Conservation (phyloP, 805 yeast species). For the Metschnikowia henanensis region DNA sequence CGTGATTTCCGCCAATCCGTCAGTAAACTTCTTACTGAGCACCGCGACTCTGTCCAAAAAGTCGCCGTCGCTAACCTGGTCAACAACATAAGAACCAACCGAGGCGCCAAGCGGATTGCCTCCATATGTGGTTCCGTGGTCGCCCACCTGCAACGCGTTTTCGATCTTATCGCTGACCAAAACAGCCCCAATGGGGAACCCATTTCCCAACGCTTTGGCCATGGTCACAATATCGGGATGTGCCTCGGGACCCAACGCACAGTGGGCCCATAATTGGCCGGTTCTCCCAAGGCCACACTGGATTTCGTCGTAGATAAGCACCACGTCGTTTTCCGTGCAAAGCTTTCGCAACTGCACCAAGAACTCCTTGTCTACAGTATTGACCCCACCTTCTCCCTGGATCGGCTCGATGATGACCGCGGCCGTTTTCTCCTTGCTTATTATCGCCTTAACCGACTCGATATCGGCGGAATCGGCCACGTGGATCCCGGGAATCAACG, state of each 20-base stretch:
- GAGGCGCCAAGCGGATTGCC: conserved; percentile 94
- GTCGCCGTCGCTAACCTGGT: conserved; percentile 56
- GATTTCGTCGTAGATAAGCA: conserved; percentile 90
- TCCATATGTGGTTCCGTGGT: conserved; percentile 97
- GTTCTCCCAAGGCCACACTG: conserved; percentile 96
- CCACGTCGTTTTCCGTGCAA: conserved; percentile 67
- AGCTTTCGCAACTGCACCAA: conserved; percentile 62
- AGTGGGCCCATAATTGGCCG: conserved; percentile 93
- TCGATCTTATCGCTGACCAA: conserved; percentile 83
- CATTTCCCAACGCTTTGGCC: conserved; percentile 97
- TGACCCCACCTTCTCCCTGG: conserved; percentile 97
- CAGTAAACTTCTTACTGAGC: conserved; percentile 57
- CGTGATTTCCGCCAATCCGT: conserved; percentile 50
- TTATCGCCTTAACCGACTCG: conserved; percentile 53
- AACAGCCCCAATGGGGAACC: conserved; percentile 95
- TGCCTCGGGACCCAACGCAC: conserved; percentile 68
- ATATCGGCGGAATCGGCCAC: conserved; percentile 65
- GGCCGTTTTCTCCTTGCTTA: conserved; percentile 64
- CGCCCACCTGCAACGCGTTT: conserved; percentile 75
- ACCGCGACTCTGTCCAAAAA: conserved; percentile 61
- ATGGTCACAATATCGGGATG: conserved; percentile 93
- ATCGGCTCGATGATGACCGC: conserved; percentile 96
- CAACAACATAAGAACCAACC: conserved; percentile 75
- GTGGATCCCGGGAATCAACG: conserved; percentile 86
- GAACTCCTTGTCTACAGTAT: conserved; percentile 63